Evolutionary conservation across 108 stramenopile species (phyloP).

Genomic region (Cyclotella cryptica): DNA sequence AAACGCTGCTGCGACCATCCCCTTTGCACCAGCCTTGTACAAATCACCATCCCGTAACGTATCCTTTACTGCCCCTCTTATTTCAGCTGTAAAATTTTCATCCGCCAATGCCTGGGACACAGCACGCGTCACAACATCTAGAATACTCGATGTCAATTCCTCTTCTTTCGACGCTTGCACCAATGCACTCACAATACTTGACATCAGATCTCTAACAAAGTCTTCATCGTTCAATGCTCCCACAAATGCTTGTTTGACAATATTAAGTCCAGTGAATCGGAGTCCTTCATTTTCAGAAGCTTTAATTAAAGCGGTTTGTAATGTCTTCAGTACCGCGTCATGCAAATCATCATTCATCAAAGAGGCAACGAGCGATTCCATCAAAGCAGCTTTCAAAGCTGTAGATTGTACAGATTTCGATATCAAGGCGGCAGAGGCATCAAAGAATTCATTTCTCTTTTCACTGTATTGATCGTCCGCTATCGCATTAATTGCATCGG

Average conservation of each 20-base stretch:
- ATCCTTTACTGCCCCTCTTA: constrained; percentile 29
- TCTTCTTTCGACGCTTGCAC: constrained; percentile 38
- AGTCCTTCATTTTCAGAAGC: constrained; percentile 31
- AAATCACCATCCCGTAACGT: constrained; percentile 35
- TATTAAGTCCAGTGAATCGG: constrained; percentile 2
- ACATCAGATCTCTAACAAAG: constrained; percentile 34
- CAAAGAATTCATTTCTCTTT: constrained; percentile 25
- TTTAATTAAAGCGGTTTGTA: constrained; percentile 28
- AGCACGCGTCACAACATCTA: constrained; percentile 31
- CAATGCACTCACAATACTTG: constrained; percentile 30
- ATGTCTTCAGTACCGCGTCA: constrained; percentile 26
- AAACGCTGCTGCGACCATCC: constrained; percentile 26
- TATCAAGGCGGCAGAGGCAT: constrained; percentile 23
- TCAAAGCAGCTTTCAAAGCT: constrained; percentile 20
- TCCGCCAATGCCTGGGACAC: constrained; percentile 33
- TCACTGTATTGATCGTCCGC: constrained; percentile 21
- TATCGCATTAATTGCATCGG: constrained; percentile 27
- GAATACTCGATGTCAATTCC: constrained; percentile 20
- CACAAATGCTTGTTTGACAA: constrained; percentile 20
- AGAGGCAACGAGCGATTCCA: constrained; percentile 23
- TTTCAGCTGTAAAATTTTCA: constrained; percentile 24
- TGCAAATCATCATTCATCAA: constrained; percentile 30
- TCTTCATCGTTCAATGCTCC: constrained; percentile 33
- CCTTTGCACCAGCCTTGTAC: constrained; percentile 31
- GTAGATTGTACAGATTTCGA: constrained; percentile 27